phyloP scores from a whole-genome alignment of 805 yeast species.

The Sungouiozyma intestinalis region DNA sequence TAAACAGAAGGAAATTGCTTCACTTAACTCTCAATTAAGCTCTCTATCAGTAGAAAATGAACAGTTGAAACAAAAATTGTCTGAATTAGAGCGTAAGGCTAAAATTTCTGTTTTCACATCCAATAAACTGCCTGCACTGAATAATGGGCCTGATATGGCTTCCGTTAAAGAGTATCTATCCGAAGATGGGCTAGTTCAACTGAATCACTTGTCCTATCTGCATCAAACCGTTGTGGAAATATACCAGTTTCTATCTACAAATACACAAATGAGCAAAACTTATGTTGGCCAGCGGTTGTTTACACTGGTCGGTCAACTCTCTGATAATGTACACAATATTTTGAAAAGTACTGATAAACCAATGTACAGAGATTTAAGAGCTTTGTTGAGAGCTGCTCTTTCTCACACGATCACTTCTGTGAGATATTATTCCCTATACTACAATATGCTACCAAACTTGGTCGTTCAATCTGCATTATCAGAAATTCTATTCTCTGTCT shows the following conservation, averaged over 20 bases:
- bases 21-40: conserved; percentile 18
- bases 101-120: conserved; percentile 7
- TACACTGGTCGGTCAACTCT: conserved; percentile 11
- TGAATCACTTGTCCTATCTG: not conserved
- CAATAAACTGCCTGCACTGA: not conserved
- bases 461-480: conserved; percentile 65
- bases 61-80: conserved; percentile 28
- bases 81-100: conserved; percentile 40
- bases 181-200: conserved; percentile 14
- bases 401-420: conserved; percentile 68
- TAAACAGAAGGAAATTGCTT: conserved; percentile 17
- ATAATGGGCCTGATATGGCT: not conserved
- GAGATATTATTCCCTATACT: conserved; percentile 57
- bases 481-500: conserved; percentile 56
- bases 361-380: conserved; percentile 32
- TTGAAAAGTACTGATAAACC: conserved; percentile 11
- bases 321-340: conserved; percentile 10
- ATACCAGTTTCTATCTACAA: not conserved
- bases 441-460: conserved; percentile 54
- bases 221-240: not conserved
- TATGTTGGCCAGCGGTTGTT: conserved; percentile 11
- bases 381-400: conserved; percentile 45
- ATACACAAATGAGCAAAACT: not conserved
- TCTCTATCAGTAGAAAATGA: conserved; percentile 26
- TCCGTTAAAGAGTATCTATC: conserved; percentile 7